A percentile compares a stretch with the other conserved stretches of the same genome.
Conservation (phyloP, 2,329 filamentous ascomycete species). For the Magnaporthales sp. region DNA sequence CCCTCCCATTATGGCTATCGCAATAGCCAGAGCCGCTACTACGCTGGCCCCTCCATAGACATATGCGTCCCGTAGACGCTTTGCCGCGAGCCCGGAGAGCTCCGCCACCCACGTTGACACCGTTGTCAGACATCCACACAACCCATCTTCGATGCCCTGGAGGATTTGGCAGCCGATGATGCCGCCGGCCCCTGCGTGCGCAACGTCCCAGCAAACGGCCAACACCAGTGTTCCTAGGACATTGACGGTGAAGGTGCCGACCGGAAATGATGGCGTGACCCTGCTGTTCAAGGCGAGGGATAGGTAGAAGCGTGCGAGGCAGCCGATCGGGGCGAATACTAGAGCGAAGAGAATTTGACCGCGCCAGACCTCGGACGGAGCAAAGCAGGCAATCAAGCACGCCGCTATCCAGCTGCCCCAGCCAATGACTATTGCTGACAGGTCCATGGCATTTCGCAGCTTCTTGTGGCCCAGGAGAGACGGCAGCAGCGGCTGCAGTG, state of each 20-base stretch:
- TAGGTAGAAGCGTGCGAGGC: slow-evolving; percentile 64
- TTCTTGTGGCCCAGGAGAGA: slow-evolving; percentile 29
- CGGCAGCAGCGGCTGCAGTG: slow-evolving; percentile 48
- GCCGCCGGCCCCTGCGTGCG: slow-evolving; percentile 51
- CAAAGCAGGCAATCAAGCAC: slow-evolving; percentile 61
- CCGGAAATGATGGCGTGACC: slow-evolving; percentile 54
- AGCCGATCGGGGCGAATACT: slow-evolving; percentile 76
- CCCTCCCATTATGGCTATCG: slow-evolving; percentile 68
- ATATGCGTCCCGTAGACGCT: slow-evolving; percentile 45
- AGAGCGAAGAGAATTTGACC: slow-evolving; percentile 66
- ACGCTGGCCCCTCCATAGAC: slow-evolving; percentile 58
- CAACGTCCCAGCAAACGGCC: slow-evolving; percentile 70
- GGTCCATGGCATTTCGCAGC: slow-evolving; percentile 55
- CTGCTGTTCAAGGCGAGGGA: slow-evolving; percentile 63
- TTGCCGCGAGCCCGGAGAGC: slow-evolving; percentile 34
- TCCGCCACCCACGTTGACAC: slow-evolving; percentile 60
- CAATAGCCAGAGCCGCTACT: slow-evolving; percentile 42
- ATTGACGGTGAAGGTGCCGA: slow-evolving; percentile 83
- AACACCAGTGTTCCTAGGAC: slow-evolving; percentile 66
- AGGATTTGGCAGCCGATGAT: slow-evolving; percentile 53
- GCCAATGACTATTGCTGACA: slow-evolving; percentile 52
- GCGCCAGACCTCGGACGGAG: slow-evolving; percentile 50
- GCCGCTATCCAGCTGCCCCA: slow-evolving; percentile 73
- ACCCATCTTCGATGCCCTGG: slow-evolving; percentile 57
- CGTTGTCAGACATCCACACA: slow-evolving; percentile 59